These are phyloP conservation scores for Lyophyllum semitale DNA, from an alignment of 768 basidiomycete genomes.

Conservation along the genomic window DNA sequence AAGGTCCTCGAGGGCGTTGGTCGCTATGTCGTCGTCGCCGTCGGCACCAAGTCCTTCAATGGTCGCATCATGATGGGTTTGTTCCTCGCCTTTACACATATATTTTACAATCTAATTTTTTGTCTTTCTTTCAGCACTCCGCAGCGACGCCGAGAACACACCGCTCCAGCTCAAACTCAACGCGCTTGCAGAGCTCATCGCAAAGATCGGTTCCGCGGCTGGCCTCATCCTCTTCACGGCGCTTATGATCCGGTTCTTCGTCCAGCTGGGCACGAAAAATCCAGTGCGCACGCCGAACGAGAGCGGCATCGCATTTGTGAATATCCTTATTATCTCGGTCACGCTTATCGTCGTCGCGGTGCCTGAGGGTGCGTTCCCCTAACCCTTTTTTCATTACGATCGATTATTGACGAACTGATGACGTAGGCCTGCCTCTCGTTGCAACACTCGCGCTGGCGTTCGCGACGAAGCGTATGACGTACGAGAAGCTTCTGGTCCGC, in stretches of 20 bases:
- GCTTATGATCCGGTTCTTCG: conserved; percentile 94
- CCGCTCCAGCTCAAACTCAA: conserved; percentile 95
- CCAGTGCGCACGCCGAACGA: conserved; percentile 69
- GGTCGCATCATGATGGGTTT: conserved; percentile 97
- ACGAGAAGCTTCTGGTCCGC: conserved; percentile 92
- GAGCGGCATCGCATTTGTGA: conserved; percentile 89
- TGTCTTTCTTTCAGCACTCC: conserved; percentile 58
- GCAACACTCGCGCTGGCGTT: conserved; percentile 97
- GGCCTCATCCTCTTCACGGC: conserved; percentile 80
- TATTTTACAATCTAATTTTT: conserved; percentile 5
- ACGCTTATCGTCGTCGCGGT: conserved; percentile 65
- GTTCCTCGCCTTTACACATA: conserved; percentile 25
- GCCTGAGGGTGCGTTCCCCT: conserved; percentile 42
- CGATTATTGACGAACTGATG: conserved; percentile 2
- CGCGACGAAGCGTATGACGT: conserved; percentile 97
- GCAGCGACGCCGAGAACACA: conserved; percentile 84
- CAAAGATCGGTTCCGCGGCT: conserved; percentile 82
- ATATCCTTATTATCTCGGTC: conserved; percentile 93
- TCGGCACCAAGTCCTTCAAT: conserved; percentile 92
- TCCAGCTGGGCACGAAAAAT: conserved; percentile 68
- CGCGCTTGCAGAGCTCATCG: conserved; percentile 88
- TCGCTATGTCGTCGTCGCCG: conserved; percentile 87
- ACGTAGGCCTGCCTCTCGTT: conserved; percentile 83
- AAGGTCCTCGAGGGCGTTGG: conserved; percentile 97
- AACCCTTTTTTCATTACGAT: neutral